A percentile compares a stretch with the other conserved stretches of the same genome.
Conservation (phyloP, 108 stramenopile genomes). For the Conticribra guillardii region DNA sequence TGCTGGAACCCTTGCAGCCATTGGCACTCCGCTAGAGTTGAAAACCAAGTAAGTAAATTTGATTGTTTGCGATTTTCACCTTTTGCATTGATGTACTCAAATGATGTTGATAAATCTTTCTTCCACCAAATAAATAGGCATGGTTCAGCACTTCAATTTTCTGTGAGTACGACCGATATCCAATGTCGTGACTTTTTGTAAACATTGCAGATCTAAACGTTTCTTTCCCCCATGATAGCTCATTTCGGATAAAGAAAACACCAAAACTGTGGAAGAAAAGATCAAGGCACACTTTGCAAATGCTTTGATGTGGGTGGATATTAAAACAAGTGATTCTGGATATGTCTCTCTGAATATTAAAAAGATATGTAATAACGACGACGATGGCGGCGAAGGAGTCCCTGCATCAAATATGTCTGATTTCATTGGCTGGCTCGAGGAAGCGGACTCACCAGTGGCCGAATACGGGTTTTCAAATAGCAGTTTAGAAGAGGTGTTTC, state of each 20-base stretch:
- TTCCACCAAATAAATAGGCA: no score
- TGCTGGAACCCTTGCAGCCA: conserved; percentile 65
- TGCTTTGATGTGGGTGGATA: conserved; percentile 18
- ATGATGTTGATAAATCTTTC: no score
- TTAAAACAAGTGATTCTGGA: conserved; percentile 38
- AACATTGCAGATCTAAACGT: conserved; percentile 25
- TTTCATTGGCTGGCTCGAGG: conserved; percentile 56
- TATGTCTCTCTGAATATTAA: conserved; percentile 50
- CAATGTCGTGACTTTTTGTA: neutral
- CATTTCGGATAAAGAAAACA: conserved; percentile 42
- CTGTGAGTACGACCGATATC: conserved; percentile 7
- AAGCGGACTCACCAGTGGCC: conserved; percentile 35
- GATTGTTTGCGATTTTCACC: no score
- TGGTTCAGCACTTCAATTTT: conserved; percentile 50
- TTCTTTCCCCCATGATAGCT: conserved; percentile 11
- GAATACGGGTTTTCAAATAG: conserved; percentile 70
- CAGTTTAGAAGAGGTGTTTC: conserved; percentile 66
- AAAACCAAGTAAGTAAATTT: no score
- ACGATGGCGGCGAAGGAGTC: conserved; percentile 2
- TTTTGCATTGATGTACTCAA: no score
- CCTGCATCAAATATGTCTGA: conserved; percentile 33
- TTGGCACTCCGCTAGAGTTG: conserved; percentile 58
- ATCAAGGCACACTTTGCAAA: conserved; percentile 35
- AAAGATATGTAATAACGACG: conserved; percentile 33
- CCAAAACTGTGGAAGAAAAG: conserved; percentile 21